Evolutionary conservation across 1,284 basidiomycete species (phyloP).

Genomic region (Boletellus sp.): DNA sequence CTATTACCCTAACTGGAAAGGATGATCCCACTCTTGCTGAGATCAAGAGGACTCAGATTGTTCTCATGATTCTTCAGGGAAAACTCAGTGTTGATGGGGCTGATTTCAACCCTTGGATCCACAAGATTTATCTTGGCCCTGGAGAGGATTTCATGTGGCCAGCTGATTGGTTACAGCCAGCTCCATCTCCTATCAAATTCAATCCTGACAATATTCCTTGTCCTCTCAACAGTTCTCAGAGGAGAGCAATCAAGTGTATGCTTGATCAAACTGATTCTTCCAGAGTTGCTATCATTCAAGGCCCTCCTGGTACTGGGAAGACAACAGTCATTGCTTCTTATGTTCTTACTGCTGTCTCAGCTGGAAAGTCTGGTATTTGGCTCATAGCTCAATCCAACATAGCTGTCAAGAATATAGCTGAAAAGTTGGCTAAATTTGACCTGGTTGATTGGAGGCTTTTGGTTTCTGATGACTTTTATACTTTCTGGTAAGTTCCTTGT

Average conservation of each 20-base stretch:
- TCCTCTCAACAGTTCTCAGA: conserved; percentile 28
- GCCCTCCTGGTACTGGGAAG: conserved; percentile 50
- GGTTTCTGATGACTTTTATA: conserved; percentile 46
- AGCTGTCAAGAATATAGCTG: conserved; percentile 57
- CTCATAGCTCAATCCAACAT: conserved; percentile 52
- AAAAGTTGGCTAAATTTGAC: conserved; percentile 41
- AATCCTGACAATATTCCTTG: conserved; percentile 16
- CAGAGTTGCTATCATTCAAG: conserved; percentile 39
- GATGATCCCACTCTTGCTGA: conserved; percentile 55
- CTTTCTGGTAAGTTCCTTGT: conserved; percentile 40
- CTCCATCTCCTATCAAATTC: conserved; percentile 13
- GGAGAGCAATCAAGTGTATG: conserved; percentile 27
- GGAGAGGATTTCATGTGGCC: conserved; percentile 44
- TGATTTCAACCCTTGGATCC: conserved; percentile 53
- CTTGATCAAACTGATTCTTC: conserved; percentile 20
- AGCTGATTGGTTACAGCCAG: conserved; percentile 28
- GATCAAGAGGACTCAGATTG: conserved; percentile 37
- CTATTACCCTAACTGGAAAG: conserved; percentile 44
- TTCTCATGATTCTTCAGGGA: conserved; percentile 54
- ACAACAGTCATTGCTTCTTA: conserved; percentile 48
- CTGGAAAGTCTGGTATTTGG: conserved; percentile 39
- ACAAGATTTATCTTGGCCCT: conserved; percentile 48
- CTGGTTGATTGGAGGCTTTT: conserved; percentile 42
- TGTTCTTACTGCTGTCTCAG: conserved; percentile 34
- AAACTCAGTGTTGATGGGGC: conserved; percentile 26